A percentile compares a stretch with the other conserved stretches of the same genome.
phyloP scores from a whole-genome alignment of 768 basidiomycete species.

The Termitomyces eurrhizus region DNA sequence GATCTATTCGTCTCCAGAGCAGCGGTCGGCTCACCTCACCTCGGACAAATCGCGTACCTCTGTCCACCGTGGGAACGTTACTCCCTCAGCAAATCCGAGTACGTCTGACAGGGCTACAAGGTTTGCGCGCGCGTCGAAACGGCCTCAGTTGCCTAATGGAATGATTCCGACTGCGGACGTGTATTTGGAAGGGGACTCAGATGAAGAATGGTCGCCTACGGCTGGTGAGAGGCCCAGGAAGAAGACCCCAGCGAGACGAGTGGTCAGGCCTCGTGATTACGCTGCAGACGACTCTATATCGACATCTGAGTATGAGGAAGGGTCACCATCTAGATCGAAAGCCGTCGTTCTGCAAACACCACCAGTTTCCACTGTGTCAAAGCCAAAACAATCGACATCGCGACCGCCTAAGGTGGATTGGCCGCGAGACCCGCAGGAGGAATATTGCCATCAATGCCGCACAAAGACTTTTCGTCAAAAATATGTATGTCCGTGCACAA shows the following conservation, averaged over 20 bases:
- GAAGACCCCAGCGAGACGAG: background rate
- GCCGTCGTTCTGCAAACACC: background rate
- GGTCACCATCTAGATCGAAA: background rate
- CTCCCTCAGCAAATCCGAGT: background rate
- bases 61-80: background rate
- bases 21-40: background rate
- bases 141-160: background rate
- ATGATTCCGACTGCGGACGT: background rate
- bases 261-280: background rate
- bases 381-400: background rate
- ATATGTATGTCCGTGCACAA: constrained; percentile 11
- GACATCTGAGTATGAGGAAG: background rate
- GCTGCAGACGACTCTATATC: background rate
- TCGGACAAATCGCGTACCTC: background rate
- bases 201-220: constrained; percentile 1
- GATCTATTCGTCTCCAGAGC: background rate
- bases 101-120: background rate
- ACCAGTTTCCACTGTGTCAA: background rate
- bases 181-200: constrained; percentile 1
- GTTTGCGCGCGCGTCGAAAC: background rate
- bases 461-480: constrained; percentile 4
- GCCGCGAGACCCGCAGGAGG: constrained; percentile 4
- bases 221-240: background rate
- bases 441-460: constrained; percentile 24
- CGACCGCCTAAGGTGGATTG: background rate